Conservation (phyloP, 768 basidiomycete genomes). For the Galerina sulciceps region DNA sequence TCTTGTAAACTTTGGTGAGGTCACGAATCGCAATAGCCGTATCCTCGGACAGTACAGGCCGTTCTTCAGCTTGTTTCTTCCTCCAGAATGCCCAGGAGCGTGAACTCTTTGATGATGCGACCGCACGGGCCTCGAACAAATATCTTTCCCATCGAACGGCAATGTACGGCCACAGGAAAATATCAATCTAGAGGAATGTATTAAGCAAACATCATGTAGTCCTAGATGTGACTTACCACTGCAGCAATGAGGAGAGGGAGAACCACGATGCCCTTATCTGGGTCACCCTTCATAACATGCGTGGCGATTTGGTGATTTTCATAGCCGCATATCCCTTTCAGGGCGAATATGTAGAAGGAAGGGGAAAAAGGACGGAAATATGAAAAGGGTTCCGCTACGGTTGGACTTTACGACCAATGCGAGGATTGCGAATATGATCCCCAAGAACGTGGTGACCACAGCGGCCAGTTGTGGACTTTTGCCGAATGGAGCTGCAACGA, state of each 20-base stretch:
- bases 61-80: slow-evolving; percentile 13
- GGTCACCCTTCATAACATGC: slow-evolving; percentile 59
- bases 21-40: slow-evolving; percentile 66
- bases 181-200: slow-evolving; percentile 51
- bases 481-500: slow-evolving; percentile 70
- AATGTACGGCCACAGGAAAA: slow-evolving; percentile 77
- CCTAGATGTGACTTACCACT: slow-evolving; percentile 48
- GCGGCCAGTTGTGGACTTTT: slow-evolving; percentile 77
- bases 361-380: slow-evolving; percentile 79
- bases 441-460: slow-evolving; percentile 64
- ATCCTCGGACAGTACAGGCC: slow-evolving; percentile 20
- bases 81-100: slow-evolving; percentile 41
- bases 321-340: slow-evolving; percentile 68
- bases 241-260: slow-evolving; percentile 67
- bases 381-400: slow-evolving; percentile 49
- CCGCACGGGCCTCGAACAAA: slow-evolving; percentile 58
- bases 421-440: slow-evolving; percentile 69
- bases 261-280: slow-evolving; percentile 57
- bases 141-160: slow-evolving; percentile 60
- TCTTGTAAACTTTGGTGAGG: slow-evolving; percentile 61
- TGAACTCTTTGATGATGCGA: neutral
- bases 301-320: slow-evolving; percentile 63
- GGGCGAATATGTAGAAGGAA: slow-evolving; percentile 74
- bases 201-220: neutral
- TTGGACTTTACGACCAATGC: slow-evolving; percentile 57